Evolutionary conservation across 2,329 filamentous ascomycete genomes (phyloP).

Genomic region (Colletotrichum tanaceti): DNA sequence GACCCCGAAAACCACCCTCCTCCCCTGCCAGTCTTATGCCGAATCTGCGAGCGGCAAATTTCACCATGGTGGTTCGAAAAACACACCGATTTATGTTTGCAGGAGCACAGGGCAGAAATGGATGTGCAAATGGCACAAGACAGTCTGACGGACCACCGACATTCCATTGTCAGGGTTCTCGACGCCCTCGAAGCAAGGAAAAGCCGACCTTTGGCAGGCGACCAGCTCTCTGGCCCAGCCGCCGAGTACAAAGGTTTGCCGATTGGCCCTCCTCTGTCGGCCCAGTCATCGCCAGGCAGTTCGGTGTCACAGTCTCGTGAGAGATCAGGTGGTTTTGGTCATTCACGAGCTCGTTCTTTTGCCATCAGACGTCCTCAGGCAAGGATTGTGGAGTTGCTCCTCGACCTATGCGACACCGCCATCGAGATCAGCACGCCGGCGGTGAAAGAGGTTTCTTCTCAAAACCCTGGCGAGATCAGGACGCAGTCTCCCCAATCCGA

Average conservation of each 20-base stretch:
- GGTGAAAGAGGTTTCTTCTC: constrained; percentile 83
- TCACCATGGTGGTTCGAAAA: constrained; percentile 99
- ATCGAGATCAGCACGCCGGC: constrained; percentile 94
- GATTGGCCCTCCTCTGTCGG: constrained; percentile 80
- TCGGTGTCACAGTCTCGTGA: constrained; percentile 79
- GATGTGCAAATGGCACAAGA: constrained; percentile 97
- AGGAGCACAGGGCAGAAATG: constrained; percentile 97
- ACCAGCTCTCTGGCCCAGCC: constrained; percentile 63
- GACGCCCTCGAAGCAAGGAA: constrained; percentile 88
- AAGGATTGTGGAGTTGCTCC: constrained; percentile 91
- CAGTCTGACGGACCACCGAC: constrained; percentile 88
- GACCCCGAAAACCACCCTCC: constrained; percentile 82
- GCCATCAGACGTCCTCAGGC: constrained; percentile 89
- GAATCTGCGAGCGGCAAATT: constrained; percentile 97
- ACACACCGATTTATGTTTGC: constrained; percentile 93
- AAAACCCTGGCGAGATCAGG: constrained; percentile 79
- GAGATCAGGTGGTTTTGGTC: constrained; percentile 80
- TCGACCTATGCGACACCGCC: constrained; percentile 95
- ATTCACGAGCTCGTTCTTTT: constrained; percentile 86
- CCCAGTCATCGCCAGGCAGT: constrained; percentile 77
- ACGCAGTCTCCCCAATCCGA: constrained; percentile 97
- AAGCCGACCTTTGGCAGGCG: constrained; percentile 70
- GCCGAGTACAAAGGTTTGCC: constrained; percentile 89
- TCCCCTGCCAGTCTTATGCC: constrained; percentile 87
- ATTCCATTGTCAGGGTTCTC: constrained; percentile 93